Evolutionary conservation across 768 basidiomycete species (phyloP), one percentile per base, ranked within the genome.

Genomic region (Lentinula aciculospora): DNA sequence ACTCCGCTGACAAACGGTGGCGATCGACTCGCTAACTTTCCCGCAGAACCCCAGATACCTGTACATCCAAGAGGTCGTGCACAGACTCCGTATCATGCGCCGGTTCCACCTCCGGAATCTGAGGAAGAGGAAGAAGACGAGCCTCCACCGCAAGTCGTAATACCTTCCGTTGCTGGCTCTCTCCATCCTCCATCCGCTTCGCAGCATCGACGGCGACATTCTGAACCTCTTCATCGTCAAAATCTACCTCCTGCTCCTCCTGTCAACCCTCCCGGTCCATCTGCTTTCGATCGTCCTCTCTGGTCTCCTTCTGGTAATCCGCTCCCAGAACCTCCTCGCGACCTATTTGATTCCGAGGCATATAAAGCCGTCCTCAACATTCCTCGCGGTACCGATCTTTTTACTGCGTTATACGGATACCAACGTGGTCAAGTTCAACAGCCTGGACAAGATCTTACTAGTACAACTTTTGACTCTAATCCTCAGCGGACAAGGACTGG

Each of bases 261-360:
- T 2, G 62, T 72, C 47, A 66, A 65, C 40, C 66, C 70, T 46
- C 62, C 74, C 3, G 61, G 58, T 50, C 60, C 65, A 3, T 57
- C 62, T 17, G 70, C 65, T 0, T 73, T 63, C 59, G 71, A 72
- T 13, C 73, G 70, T 4, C 65, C 70, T 10, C 28, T 53, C 4
- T 19, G 31, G 17, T 61, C 6, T 64, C 67, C 12, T 62, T 71
- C 15, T 53, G 59, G 1, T 17, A 87, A 91, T 65, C 87, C 86
- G 4, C 80, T 90, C 8, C 89, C 89, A 0, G 58, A 66, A 2
- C 86, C 82, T 0, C 89, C 89, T 0, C 69, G 70, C 29, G 82
- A 89, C 64, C 56, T 89, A 7, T 86, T 84, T 67, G 75, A 79
- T 12, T 69, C 70, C 27, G 74, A 83, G 0, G 84, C 84, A 0